A percentile compares a stretch with the other conserved stretches of the same genome.
Conservation (phyloP, 352 stramenopile species). For the Phytophthora sojae region DNA sequence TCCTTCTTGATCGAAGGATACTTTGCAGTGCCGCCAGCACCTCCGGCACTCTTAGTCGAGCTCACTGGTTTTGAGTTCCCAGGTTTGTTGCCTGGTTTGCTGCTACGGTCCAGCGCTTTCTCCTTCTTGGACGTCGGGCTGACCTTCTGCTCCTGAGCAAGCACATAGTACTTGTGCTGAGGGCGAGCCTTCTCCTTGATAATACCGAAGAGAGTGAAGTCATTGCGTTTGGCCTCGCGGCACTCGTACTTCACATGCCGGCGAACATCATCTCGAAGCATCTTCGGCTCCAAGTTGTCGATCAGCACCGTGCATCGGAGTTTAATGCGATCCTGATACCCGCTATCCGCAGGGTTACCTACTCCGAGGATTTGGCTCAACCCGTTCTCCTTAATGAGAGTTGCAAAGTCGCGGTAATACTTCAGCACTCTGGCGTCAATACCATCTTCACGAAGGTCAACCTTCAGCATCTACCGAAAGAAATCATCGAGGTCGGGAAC, state of each 20-base stretch:
- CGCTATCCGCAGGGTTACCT: neutral
- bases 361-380: neutral
- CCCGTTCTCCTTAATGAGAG: constrained; percentile 18
- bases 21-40: neutral
- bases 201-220: constrained; percentile 14
- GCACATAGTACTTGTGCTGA: constrained; percentile 15
- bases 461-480: constrained; percentile 17
- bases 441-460: constrained; percentile 23
- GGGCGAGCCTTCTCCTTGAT: constrained; percentile 22
- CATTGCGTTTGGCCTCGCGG: constrained; percentile 14
- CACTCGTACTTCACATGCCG: constrained; percentile 15
- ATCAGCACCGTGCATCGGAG: constrained; percentile 9
- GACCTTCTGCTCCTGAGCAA: constrained; percentile 5
- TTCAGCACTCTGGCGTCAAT: constrained; percentile 24
- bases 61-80: neutral
- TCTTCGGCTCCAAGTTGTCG: constrained; percentile 15
- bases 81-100: neutral
- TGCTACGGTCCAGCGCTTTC: neutral
- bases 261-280: constrained; percentile 8
- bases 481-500: constrained; percentile 24
- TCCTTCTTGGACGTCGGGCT: constrained; percentile 15
- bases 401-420: constrained; percentile 19
- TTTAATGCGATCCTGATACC: constrained; percentile 17
- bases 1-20: neutral
- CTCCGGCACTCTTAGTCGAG: too few species aligned